These are phyloP conservation scores for Irineochytrium annulatum DNA, from an alignment of 192 early-diverging fungal species.

Conservation along the genomic window DNA sequence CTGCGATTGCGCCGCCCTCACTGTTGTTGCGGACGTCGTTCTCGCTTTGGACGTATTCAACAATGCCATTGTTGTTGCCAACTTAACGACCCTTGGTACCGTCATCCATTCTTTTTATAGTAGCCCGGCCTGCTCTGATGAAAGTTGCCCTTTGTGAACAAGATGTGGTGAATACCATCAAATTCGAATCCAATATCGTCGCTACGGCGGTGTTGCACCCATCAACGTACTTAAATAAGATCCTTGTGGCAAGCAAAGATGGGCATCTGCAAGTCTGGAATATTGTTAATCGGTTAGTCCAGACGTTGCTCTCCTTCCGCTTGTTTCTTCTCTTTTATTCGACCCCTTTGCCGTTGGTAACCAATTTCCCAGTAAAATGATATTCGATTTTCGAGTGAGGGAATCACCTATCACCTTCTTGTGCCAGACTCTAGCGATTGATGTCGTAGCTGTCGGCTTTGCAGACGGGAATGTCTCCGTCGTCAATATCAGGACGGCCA, in stretches of 20 bases:
- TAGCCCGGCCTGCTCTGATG: no score
- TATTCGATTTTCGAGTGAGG: conserved; percentile 77
- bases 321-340: not conserved
- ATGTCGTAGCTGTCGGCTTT: conserved; percentile 88
- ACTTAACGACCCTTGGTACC: no score
- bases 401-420: conserved; percentile 73
- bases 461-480: conserved; percentile 81
- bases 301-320: not conserved
- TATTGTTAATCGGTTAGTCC: conserved; percentile 59
- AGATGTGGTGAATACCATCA: no score
- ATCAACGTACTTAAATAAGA: conserved; percentile 96
- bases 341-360: not conserved
- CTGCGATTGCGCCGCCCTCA: no score
- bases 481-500: conserved; percentile 81
- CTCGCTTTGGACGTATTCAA: no score
- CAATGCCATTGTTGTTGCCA: no score
- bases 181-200: no score
- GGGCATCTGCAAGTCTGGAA: conserved; percentile 95
- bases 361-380: conserved; percentile 48
- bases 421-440: conserved; percentile 83
- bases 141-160: no score
- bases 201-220: no score
- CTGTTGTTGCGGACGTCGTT: no score
- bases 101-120: no score
- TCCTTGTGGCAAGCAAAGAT: conserved; percentile 79